A percentile compares a stretch with the other conserved stretches of the same genome.
Evolutionary conservation across 352 stramenopile genomes (phyloP).

Genomic region (Globisporangium heterothallicum): DNA sequence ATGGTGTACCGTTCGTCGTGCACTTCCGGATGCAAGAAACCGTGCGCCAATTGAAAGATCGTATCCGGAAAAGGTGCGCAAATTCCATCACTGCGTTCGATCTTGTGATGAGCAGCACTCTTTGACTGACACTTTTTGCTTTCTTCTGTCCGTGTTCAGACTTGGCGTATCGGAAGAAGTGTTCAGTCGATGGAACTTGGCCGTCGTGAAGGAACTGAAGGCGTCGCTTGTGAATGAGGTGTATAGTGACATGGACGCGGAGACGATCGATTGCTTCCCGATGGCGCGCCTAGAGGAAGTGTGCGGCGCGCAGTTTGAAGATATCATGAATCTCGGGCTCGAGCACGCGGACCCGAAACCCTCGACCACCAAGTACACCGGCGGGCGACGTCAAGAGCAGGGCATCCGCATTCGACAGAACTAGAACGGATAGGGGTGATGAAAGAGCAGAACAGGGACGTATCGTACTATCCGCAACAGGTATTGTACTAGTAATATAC

Average conservation of each 20-base stretch:
- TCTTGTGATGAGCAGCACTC: too few relatives aligned
- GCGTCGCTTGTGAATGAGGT: constrained; percentile 46
- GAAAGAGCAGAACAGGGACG: neutral
- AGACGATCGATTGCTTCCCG: constrained; percentile 38
- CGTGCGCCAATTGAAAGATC: constrained; percentile 57
- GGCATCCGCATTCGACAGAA: constrained; percentile 83
- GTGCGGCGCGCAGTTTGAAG: constrained; percentile 48
- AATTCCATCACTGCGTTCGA: too few relatives aligned
- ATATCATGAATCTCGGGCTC: constrained; percentile 51
- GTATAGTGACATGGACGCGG: constrained; percentile 60
- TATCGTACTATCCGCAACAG: neutral
- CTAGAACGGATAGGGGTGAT: constrained; percentile 12
- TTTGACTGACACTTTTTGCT: constrained; percentile 4
- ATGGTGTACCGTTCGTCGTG: constrained; percentile 64
- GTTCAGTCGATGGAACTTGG: constrained; percentile 69
- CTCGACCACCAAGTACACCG: constrained; percentile 17
- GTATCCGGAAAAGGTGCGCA: constrained; percentile 56
- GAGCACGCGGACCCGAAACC: constrained; percentile 66
- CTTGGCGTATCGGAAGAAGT: constrained; percentile 61
- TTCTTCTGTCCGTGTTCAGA: constrained; percentile 22
- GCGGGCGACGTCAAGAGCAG: constrained; percentile 56
- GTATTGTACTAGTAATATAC: constrained; percentile 23
- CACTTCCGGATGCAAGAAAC: constrained; percentile 65
- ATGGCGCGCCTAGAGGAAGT: constrained; percentile 63
- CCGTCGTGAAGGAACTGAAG: constrained; percentile 73